These are phyloP conservation scores for Xerocomellus amylosporus DNA, from an alignment of 768 basidiomycete genomes.

Conservation along the genomic window DNA sequence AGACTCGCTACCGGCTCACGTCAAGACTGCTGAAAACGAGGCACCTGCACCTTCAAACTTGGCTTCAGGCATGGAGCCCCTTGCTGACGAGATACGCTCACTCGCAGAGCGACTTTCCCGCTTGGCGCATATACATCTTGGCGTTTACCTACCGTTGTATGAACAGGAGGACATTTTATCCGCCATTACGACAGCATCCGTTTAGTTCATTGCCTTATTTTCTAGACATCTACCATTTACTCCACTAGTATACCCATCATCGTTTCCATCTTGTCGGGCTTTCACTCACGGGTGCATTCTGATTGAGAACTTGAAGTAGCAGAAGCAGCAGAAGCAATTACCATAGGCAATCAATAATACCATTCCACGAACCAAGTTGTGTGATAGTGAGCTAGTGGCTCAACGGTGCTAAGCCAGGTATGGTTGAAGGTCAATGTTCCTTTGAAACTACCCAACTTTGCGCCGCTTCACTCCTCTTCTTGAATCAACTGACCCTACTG, in stretches of 20 bases:
- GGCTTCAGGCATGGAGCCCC: conserved; percentile 66
- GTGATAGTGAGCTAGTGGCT: neutral
- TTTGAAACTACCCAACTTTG: conserved; percentile 13
- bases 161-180: conserved; percentile 51
- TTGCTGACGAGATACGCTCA: conserved; percentile 60
- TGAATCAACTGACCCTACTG: conserved; percentile 9
- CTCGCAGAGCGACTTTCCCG: conserved; percentile 71
- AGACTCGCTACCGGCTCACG: conserved; percentile 33
- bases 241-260: conserved; percentile 29
- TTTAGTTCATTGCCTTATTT: conserved; percentile 17
- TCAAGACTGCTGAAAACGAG: conserved; percentile 26
- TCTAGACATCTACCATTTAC: conserved; percentile 23
- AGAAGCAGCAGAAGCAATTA: conserved; percentile 30
- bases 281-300: conserved; percentile 23
- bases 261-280: conserved; percentile 27
- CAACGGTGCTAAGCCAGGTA: neutral
- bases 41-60: conserved; percentile 13
- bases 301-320: conserved; percentile 27
- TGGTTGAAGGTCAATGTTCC: neutral
- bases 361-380: neutral
- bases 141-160: conserved; percentile 76
- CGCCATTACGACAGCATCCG: conserved; percentile 15
- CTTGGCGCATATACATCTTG: conserved; percentile 70
- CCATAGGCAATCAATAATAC: conserved; percentile 30
- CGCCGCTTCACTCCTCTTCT: conserved; percentile 22